Base-by-base conservation (phyloP, 2,329 filamentous ascomycete genomes). In the Fusarium euwallaceae region DNA sequence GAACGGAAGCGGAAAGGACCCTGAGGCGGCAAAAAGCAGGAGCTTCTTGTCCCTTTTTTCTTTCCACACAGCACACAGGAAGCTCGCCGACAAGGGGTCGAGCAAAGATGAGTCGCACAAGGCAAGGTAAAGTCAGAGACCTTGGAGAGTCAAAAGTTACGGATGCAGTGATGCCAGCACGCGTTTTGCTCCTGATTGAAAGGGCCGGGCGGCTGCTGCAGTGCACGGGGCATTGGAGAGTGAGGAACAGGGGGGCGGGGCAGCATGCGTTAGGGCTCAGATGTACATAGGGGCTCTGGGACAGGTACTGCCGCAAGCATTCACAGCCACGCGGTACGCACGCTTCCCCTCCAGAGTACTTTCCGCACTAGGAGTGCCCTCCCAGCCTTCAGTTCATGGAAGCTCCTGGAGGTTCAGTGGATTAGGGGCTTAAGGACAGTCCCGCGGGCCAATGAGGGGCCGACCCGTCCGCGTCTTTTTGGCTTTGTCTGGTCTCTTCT, bases 121-220 rank as follows among this genome's bases (percentile, higher is more conserved):
- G 68, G 45, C 72, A 78, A 74, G 67, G 65, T 66, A 69, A 73
- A 76, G 69, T 51, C 51, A 55, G 63, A 72, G 64, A 67, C 67
- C 76, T 77, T 73, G 62, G 61, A 64, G 51, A 69, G 73, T 74
- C 61, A 76, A 76, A 74, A 74, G 64, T 75, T 75, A 76, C 63
- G 65, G 70, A 76, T 77, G 75, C 76, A 64, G 78, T 79, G 78
- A 79, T 76, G 78, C 78, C 78, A 80, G 78, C 78, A 80, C 78
- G 76, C 78, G 76, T 79, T 80, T 79, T 78, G 74, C 76, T 79
- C 74, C 76, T 79, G 78, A 79, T 78, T 77, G 71, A 79, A 77
- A 75, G 67, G 73, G 74, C 75, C 69, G 70, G 69, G 77, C 70
- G 72, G 69, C 72, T 71, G 70, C 77, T 78, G 70, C 69, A 78